Base-by-base conservation (phyloP, 2,329 filamentous ascomycete genomes). In the Colletotrichum magnum region DNA sequence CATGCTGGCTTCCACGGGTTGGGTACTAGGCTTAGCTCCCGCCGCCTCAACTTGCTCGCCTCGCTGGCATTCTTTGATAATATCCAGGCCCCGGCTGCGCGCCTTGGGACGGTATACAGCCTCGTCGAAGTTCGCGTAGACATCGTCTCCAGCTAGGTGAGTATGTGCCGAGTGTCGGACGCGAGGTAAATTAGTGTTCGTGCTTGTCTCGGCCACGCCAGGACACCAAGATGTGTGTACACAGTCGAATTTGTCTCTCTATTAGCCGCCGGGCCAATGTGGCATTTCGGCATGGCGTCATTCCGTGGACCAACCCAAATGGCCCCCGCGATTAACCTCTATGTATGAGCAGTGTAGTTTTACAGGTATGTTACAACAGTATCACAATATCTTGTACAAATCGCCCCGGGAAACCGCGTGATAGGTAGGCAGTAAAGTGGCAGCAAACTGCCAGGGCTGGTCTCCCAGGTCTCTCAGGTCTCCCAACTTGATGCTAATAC, bases 281-380 rank as follows among this genome's bases (percentile, higher is more conserved):
- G 41, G 41, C 41, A 43, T 15, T 15, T n/a, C 13, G 41, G 16
- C 41, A 43, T 15, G 16, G 13, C 57, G 24, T 28, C 0, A 4
- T 12, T 26, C 18, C 6, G 18, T 2, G 0, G 47, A 26, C 12
- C 28, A 21, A 28, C 24, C 12, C 28, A 21, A 28, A 39, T 50
- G 43, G 18, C 43, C 26, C 13, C 16, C 24, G 15, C 18, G 13
- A 13, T 15, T 21, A 3, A 21, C n/a, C 9, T 43, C 13, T 60
- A 6, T 41, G 18, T 60, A 39, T 52, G 32, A 52, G 47, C 47
- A 16, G 47, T 10, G 47, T 52, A 39, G 39, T n/a, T 43, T 16
- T 52, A 52, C 58, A 60, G 16, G 15, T 51, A 15, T 60, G 15
- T 43, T 60, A 60, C 58, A 36, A 60, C 58, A 36, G 32, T 36